These are phyloP conservation scores for Fusarium tanahbumbuense DNA, from an alignment of 2,329 filamentous ascomycete species.

Conservation along the genomic window DNA sequence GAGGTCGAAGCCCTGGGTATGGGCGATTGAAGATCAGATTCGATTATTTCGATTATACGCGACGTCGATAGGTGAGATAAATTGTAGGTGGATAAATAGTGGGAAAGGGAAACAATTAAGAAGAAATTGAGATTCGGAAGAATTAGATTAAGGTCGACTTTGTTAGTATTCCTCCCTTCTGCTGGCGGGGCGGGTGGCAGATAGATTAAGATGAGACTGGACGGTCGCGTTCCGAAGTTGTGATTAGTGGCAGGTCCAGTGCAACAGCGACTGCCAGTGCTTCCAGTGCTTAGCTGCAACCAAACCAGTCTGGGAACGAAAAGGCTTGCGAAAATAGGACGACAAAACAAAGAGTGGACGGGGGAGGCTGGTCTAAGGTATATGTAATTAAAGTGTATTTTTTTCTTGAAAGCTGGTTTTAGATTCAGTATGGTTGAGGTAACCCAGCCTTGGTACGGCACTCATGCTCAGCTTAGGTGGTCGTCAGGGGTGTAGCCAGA, in stretches of 20 bases:
- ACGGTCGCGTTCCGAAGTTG: slow-evolving; percentile 22
- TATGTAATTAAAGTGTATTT: slow-evolving; percentile 35
- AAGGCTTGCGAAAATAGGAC: slow-evolving; percentile 15
- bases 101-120: slow-evolving; percentile 11
- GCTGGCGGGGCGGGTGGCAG: slow-evolving; percentile 33
- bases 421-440: slow-evolving; percentile 8
- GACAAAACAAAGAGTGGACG: neutral
- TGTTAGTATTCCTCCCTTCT: slow-evolving; percentile 7
- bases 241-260: neutral
- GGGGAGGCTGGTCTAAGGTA: slow-evolving; percentile 14
- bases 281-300: neutral
- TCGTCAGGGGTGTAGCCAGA: slow-evolving; percentile 29
- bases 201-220: slow-evolving; percentile 37
- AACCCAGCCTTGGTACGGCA: slow-evolving; percentile 5
- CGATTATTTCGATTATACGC: slow-evolving; percentile 8
- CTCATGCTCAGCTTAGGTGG: slow-evolving; percentile 22
- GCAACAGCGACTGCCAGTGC: neutral
- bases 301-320: slow-evolving; percentile 9
- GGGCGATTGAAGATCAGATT: slow-evolving; percentile 7
- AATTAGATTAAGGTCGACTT: slow-evolving; percentile 1
- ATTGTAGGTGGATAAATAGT: neutral
- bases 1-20: slow-evolving; percentile 7
- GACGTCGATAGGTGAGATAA: neutral
- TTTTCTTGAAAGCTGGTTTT: slow-evolving; percentile 32
- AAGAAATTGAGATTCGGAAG: slow-evolving; percentile 12